These are phyloP conservation scores for Incumbomyces delicatus DNA, from an alignment of 2,329 filamentous ascomycete species.

Conservation along the genomic window DNA sequence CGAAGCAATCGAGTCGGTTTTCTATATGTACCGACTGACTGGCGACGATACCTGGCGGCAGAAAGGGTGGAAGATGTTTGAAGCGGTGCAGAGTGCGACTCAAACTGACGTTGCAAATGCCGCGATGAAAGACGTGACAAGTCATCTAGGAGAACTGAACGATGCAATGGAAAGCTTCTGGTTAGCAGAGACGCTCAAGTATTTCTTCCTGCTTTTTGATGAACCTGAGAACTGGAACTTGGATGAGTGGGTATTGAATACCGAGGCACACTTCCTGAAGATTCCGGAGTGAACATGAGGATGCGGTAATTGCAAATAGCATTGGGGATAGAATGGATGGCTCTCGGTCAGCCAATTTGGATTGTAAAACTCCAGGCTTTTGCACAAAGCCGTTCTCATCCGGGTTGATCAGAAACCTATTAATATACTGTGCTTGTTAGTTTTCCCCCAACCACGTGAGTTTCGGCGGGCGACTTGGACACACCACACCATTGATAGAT, in stretches of 20 bases:
- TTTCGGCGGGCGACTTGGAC: too few relatives aligned
- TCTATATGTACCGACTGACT: constrained; percentile 66
- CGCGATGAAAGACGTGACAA: constrained; percentile 57
- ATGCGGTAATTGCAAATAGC: background rate
- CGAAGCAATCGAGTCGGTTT: constrained; percentile 73
- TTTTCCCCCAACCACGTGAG: too few relatives aligned
- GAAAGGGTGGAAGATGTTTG: constrained; percentile 67
- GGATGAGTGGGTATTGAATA: constrained; percentile 39
- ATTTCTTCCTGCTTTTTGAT: constrained; percentile 39
- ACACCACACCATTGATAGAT: too few relatives aligned
- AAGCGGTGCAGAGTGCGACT: constrained; percentile 52
- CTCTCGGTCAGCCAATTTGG: background rate
- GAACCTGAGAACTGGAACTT: constrained; percentile 34
- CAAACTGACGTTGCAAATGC: constrained; percentile 54
- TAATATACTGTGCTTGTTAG: too few relatives aligned
- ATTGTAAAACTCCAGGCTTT: too few relatives aligned
- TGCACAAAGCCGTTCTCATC: too few relatives aligned
- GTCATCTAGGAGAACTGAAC: constrained; percentile 32
- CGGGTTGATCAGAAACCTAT: too few relatives aligned
- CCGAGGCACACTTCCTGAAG: constrained; percentile 32
- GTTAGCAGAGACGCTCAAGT: constrained; percentile 45
- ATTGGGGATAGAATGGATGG: background rate
- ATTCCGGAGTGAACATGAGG: constrained; percentile 22
- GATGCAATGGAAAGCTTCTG: constrained; percentile 70
- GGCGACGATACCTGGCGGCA: constrained; percentile 56